A percentile compares a stretch with the other conserved stretches of the same genome.
These are phyloP conservation scores for Mollisiaceae sp. DNA, from an alignment of 2,329 filamentous ascomycete genomes.

Conservation along the genomic window DNA sequence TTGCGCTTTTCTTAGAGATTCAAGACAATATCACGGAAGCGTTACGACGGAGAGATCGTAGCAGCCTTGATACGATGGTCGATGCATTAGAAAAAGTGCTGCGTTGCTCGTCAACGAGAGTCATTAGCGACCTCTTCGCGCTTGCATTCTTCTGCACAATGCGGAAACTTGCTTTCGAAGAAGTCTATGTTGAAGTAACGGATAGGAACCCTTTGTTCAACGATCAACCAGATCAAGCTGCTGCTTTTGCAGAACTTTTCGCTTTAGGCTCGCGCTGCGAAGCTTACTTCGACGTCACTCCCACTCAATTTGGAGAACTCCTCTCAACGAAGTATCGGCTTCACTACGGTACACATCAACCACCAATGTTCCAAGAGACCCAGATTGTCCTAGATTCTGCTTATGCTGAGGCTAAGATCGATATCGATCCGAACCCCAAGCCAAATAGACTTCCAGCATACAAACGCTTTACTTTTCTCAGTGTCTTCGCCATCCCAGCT, in stretches of 20 bases:
- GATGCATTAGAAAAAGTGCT: slow-evolving; percentile 19
- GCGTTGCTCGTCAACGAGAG: slow-evolving; percentile 43
- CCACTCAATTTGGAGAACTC: slow-evolving; percentile 52
- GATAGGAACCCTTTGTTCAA: slow-evolving; percentile 67
- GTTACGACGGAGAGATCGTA: slow-evolving; percentile 21
- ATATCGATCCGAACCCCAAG: slow-evolving; percentile 53
- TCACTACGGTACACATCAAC: slow-evolving; percentile 51
- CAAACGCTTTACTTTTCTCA: slow-evolving; percentile 52
- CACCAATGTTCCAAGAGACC: slow-evolving; percentile 55
- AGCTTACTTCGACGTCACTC: slow-evolving; percentile 62
- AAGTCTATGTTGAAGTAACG: slow-evolving; percentile 66
- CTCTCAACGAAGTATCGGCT: slow-evolving; percentile 41
- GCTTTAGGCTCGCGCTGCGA: slow-evolving; percentile 67
- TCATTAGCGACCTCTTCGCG: slow-evolving; percentile 58
- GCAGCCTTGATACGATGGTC: slow-evolving; percentile 18
- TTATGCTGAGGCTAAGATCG: slow-evolving; percentile 56
- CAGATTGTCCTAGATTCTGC: slow-evolving; percentile 54
- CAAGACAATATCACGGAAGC: slow-evolving; percentile 31
- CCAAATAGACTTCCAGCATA: slow-evolving; percentile 48
- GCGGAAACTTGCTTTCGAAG: slow-evolving; percentile 61
- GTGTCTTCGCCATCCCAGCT: slow-evolving; percentile 66
- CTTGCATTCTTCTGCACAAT: slow-evolving; percentile 63
- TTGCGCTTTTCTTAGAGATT: slow-evolving; percentile 48
- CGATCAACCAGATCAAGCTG: slow-evolving; percentile 65
- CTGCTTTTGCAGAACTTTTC: slow-evolving; percentile 67